Base-by-base conservation (phyloP, 2,329 filamentous ascomycete species). In the Epichloe sp. region DNA sequence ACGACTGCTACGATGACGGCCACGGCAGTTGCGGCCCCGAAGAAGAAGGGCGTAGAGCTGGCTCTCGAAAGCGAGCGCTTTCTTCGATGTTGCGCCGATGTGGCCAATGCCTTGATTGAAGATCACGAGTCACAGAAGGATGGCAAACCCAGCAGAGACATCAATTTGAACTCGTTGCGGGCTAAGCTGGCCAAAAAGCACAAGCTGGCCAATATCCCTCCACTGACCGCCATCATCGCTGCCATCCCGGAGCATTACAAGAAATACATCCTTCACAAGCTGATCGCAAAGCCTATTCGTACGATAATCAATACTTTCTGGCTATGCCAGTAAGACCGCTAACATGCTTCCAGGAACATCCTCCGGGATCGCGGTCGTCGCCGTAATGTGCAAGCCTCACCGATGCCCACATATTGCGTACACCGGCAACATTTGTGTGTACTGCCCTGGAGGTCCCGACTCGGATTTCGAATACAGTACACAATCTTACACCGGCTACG, bases 241-340 rank as follows among this genome's bases (percentile, higher is more conserved):
- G 93, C 93, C 10, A 91, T 98, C 37, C 94, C 94, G n/a, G 93
- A 98, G 66, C 90, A 97, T 67, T 96, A 97, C 73, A 98, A 97
- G 75, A 98, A 97, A 72, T 97, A 97, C 63, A 96, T 98, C 55
- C 71, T 97, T 55, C 93, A 90, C 19, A 95, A 95, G 70, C 75
- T 98, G 55, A 89, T 98, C 60, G 93, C 94, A 26, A 98, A 98
- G 70, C 93, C 93, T 2, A 97, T 98, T 54, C 79, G 87, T 85
- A 76, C 46, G 59, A 51, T 5, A n/a, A n/a, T 15, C 17, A 31
- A 11, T 21, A 15, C 14, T 8, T 1, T 19, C 3, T 3, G n/a
- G 6, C 4, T 12, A 11, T 15, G 5, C 15, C 8, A 10, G 3
- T 15, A 23, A 40, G 10, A 10, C 10, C 35, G 21, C 52, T 59